A percentile compares a stretch with the other conserved stretches of the same genome.
Conservation (phyloP, 2,329 filamentous ascomycete genomes). For the Incumbomyces lentus region DNA sequence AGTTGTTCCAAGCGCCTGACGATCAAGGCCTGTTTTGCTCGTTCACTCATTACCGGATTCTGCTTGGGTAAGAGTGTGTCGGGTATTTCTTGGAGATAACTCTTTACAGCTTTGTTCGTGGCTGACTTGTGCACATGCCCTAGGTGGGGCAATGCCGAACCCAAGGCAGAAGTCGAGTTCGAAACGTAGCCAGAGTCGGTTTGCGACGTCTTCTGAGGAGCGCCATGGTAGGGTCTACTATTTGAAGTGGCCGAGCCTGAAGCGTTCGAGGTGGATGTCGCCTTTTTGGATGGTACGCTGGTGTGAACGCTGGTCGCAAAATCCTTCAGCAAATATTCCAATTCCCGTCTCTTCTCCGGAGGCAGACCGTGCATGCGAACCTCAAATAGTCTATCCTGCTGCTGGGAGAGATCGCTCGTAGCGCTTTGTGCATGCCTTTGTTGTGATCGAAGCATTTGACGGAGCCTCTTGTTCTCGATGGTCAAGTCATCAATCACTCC, state of each 20-base stretch:
- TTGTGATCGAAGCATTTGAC: slow-evolving; percentile 60
- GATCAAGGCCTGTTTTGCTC: slow-evolving; percentile 64
- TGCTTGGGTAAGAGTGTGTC: slow-evolving; percentile 55
- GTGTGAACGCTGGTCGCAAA: slow-evolving; percentile 38
- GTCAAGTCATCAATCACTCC: slow-evolving; percentile 83
- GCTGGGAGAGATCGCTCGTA: slow-evolving; percentile 53
- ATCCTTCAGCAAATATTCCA: slow-evolving; percentile 60
- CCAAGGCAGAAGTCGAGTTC: slow-evolving; percentile 13
- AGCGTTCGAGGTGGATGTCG: slow-evolving; percentile 7
- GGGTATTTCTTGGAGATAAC: slow-evolving; percentile 62
- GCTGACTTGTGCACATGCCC: slow-evolving; percentile 12
- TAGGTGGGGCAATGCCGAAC: background rate
- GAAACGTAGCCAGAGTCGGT: slow-evolving; percentile 32
- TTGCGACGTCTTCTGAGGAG: background rate
- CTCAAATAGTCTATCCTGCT: slow-evolving; percentile 71
- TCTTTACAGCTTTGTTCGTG: slow-evolving; percentile 53
- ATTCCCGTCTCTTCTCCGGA: slow-evolving; percentile 60
- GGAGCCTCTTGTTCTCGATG: slow-evolving; percentile 69
- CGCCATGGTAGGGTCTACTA: background rate
- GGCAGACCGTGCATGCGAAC: slow-evolving; percentile 67
- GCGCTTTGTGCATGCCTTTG: slow-evolving; percentile 26
- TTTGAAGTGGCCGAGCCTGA: background rate
- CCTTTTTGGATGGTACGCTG: slow-evolving; percentile 7
- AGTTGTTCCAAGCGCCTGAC: slow-evolving; percentile 69
- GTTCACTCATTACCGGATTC: slow-evolving; percentile 52